Percentiles rank a stretch among this genome's conserved stretches.
These are phyloP conservation scores for Monilinia polystroma DNA, from an alignment of 2,329 filamentous ascomycete genomes.

Conservation along the genomic window DNA sequence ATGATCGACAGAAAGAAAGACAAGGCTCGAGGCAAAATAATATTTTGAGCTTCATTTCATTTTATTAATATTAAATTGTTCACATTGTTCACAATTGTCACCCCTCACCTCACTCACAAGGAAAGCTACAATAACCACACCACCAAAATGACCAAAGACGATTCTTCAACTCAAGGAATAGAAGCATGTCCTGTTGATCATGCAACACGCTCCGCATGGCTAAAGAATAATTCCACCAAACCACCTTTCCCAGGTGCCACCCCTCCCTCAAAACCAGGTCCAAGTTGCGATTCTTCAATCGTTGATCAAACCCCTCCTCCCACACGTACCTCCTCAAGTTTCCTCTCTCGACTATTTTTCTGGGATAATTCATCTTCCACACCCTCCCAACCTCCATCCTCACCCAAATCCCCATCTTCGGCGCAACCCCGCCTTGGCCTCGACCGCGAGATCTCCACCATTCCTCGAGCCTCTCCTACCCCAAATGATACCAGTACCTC, in stretches of 20 bases:
- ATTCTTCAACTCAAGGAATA: slow-evolving; percentile 34
- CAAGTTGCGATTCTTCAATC: slow-evolving; percentile 41
- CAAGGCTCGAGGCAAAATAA: slow-evolving; percentile 11
- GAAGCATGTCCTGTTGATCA: slow-evolving; percentile 83
- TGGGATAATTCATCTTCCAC: slow-evolving; percentile 23
- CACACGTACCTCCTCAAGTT: slow-evolving; percentile 20
- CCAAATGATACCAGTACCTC: slow-evolving; percentile 40
- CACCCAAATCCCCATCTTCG: slow-evolving; percentile 74
- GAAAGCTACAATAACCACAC: neutral
- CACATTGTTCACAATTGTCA: neutral
- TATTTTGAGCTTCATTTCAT: slow-evolving; percentile 6
- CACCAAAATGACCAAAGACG: slow-evolving; percentile 37
- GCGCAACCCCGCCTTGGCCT: slow-evolving; percentile 58
- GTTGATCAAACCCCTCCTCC: slow-evolving; percentile 44
- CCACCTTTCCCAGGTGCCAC: slow-evolving; percentile 33
- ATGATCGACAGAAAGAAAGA: neutral
- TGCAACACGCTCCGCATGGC: slow-evolving; percentile 83
- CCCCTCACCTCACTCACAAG: neutral
- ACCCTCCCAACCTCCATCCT: slow-evolving; percentile 49
- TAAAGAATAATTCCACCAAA: slow-evolving; percentile 46
- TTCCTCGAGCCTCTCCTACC: slow-evolving; percentile 61
- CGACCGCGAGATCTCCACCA: slow-evolving; percentile 74
- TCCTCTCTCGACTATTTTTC: slow-evolving; percentile 30
- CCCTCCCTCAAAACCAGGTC: slow-evolving; percentile 38
- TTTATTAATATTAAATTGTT: neutral